Percentiles rank a stretch among this genome's conserved stretches.
Evolutionary conservation across 345 rosid genomes (phyloP).

Genomic region (Gossypium stocksii): DNA sequence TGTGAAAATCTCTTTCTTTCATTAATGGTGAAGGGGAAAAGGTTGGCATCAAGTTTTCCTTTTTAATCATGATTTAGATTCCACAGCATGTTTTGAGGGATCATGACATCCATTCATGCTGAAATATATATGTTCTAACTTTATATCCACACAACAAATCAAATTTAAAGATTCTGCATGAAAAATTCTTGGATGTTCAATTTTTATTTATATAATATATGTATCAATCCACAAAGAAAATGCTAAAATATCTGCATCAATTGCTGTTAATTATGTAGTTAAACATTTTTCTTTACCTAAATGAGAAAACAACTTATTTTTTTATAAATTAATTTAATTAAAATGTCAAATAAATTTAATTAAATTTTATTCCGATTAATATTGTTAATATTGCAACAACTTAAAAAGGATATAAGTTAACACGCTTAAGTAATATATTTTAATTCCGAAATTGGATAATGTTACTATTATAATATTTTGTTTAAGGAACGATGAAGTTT

Average conservation of each 20-base stretch:
- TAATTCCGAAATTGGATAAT: no score
- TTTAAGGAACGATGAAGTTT: no score
- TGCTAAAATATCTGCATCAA: not conserved
- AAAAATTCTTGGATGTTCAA: not conserved
- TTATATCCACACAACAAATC: not conserved
- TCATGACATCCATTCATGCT: not conserved
- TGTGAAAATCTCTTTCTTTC: not conserved
- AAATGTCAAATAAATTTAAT: not conserved
- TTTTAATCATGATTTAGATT: not conserved
- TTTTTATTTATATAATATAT: not conserved
- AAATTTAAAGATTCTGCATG: not conserved
- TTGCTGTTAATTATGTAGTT: not conserved
- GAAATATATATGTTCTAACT: not conserved
- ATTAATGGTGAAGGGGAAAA: not conserved
- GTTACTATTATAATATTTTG: no score
- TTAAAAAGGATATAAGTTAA: no score
- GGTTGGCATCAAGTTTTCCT: not conserved
- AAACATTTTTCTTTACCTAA: not conserved
- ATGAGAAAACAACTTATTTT: not conserved
- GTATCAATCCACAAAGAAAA: not conserved
- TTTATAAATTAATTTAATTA: not conserved
- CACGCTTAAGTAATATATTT: no score
- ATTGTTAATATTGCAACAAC: no score
- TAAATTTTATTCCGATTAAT: no score
- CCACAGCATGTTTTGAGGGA: conserved; percentile 13